These are phyloP conservation scores for Phytophthora constricta DNA, from an alignment of 352 stramenopile species.

Conservation along the genomic window DNA sequence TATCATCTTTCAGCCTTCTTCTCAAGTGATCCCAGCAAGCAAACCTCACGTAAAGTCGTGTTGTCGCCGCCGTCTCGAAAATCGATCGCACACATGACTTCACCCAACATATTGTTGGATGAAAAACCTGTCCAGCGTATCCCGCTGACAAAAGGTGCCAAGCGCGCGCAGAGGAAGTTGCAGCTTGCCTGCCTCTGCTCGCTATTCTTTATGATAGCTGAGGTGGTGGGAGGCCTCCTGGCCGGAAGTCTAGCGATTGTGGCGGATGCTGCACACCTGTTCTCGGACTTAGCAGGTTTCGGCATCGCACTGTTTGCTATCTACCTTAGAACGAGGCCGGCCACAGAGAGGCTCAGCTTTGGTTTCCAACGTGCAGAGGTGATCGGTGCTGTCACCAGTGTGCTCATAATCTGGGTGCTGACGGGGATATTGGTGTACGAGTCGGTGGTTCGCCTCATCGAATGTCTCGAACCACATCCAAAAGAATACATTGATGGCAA, in stretches of 20 bases:
- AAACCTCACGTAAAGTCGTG: too few species aligned
- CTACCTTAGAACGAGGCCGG: constrained; percentile 58
- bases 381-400: constrained; percentile 92
- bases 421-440: constrained; percentile 94
- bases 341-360: constrained; percentile 83
- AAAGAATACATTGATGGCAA: constrained; percentile 90
- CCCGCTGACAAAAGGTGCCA: constrained; percentile 44
- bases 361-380: constrained; percentile 94
- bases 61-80: too few species aligned
- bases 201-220: constrained; percentile 93
- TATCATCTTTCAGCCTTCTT: too few species aligned
- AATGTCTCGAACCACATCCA: constrained; percentile 71
- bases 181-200: constrained; percentile 64
- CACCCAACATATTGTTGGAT: too few species aligned
- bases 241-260: constrained; percentile 93
- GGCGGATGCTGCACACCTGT: constrained; percentile 72
- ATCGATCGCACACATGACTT: too few species aligned
- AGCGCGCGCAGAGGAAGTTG: constrained; percentile 55
- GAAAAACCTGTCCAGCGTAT: too few species aligned
- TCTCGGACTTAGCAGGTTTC: constrained; percentile 67
- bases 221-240: constrained; percentile 93
- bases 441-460: constrained; percentile 83
- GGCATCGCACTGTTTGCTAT: constrained; percentile 68
- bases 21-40: too few species aligned
- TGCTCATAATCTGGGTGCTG: constrained; percentile 92